Percentiles rank a stretch among this genome's conserved stretches.
These are phyloP conservation scores for Dictyostelium brefeldianum DNA, from an alignment of 78 protist genomes.

Conservation along the genomic window DNA sequence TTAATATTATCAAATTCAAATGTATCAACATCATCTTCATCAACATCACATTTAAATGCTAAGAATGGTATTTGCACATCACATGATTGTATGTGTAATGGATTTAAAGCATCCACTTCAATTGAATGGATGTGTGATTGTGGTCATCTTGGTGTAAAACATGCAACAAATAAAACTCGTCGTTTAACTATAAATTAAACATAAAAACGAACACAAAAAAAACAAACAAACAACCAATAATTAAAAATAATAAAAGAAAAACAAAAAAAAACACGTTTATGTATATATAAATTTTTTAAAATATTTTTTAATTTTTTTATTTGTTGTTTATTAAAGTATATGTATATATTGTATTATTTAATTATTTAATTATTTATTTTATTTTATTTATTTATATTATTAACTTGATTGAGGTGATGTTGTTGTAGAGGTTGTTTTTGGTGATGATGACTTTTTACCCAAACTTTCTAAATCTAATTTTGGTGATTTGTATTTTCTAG, in stretches of 20 bases:
- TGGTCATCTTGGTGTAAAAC: conserved; percentile 64
- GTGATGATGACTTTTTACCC: not conserved
- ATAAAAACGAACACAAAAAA: too few relatives aligned
- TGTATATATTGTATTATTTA: too few relatives aligned
- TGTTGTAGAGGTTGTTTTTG: too few relatives aligned
- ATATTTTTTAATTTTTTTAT: too few relatives aligned
- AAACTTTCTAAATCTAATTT: conserved; percentile 25
- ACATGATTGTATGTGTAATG: conserved; percentile 43
- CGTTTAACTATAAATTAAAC: not conserved
- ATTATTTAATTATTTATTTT: too few relatives aligned
- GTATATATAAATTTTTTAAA: too few relatives aligned
- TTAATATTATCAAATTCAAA: not conserved
- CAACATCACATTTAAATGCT: not conserved
- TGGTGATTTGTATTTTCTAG: not conserved
- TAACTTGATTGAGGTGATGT: too few relatives aligned
- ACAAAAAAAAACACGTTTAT: too few relatives aligned
- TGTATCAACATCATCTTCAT: not conserved
- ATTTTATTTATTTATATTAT: too few relatives aligned
- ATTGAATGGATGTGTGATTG: conserved; percentile 67
- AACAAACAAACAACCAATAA: too few relatives aligned
- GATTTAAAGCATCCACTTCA: conserved; percentile 22
- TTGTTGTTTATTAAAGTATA: too few relatives aligned
- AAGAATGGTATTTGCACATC: not conserved
- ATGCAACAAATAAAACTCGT: conserved; percentile 6
- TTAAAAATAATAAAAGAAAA: too few relatives aligned